A percentile compares a stretch with the other conserved stretches of the same genome.
phyloP scores from a whole-genome alignment of 106 monocot genomes.

The Phalaenopsis aphrodite region DNA sequence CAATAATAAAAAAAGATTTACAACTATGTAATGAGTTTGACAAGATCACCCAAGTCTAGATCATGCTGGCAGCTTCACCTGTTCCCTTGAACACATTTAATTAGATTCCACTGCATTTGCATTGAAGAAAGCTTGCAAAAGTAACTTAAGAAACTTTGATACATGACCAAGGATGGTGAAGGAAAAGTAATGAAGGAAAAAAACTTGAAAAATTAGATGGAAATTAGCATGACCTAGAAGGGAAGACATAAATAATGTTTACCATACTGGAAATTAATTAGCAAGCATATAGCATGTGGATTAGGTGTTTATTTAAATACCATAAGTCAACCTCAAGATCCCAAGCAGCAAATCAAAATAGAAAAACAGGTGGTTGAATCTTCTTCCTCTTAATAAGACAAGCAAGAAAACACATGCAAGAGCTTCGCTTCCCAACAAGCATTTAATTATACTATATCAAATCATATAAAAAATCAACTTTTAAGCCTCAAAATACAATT shows the following conservation, averaged over 20 bases:
- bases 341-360: background rate
- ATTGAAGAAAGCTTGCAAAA: background rate
- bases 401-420: background rate
- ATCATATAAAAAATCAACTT: background rate
- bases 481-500: background rate
- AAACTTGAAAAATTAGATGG: too few relatives aligned
- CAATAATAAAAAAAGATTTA: too few relatives aligned
- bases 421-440: background rate
- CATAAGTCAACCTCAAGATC: background rate
- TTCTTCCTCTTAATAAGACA: background rate
- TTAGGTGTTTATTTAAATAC: background rate
- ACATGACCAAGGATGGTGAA: background rate
- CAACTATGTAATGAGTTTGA: background rate
- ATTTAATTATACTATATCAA: too few relatives aligned
- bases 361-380: too few relatives aligned
- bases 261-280: background rate
- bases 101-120: background rate
- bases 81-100: conserved; percentile 22
- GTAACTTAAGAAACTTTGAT: too few relatives aligned
- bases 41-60: conserved; percentile 17
- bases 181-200: background rate
- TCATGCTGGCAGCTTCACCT: conserved; percentile 73
- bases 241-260: too few relatives aligned
- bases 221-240: too few relatives aligned
- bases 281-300: background rate